These are phyloP conservation scores for Amorphotheca resinae DNA, from an alignment of 495 filamentous ascomycete genomes.

Conservation along the genomic window DNA sequence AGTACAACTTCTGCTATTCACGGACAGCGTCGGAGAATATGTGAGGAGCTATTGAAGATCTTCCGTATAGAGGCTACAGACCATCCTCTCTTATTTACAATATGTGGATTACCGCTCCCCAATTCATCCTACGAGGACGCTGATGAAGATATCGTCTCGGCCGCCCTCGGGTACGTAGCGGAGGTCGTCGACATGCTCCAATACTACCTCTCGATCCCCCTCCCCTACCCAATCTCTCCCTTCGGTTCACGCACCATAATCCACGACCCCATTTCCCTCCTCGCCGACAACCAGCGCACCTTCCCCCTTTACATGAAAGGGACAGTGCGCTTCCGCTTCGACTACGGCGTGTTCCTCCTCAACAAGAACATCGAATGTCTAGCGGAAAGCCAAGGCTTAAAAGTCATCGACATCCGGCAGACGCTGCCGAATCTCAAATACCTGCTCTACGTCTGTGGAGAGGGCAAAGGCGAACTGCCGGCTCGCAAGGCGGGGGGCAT, in stretches of 20 bases:
- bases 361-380: conserved; percentile 90
- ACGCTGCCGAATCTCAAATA: conserved; percentile 91
- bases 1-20: conserved; percentile 49
- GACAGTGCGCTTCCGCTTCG: conserved; percentile 71
- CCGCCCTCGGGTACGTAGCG: conserved; percentile 72
- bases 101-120: conserved; percentile 61
- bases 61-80: conserved; percentile 65
- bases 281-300: conserved; percentile 48
- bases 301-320: conserved; percentile 74
- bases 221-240: conserved; percentile 70
- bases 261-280: conserved; percentile 62
- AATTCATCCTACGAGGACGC: conserved; percentile 55
- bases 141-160: conserved; percentile 58
- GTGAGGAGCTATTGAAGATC: conserved; percentile 63
- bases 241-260: conserved; percentile 64
- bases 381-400: conserved; percentile 57
- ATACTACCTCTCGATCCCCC: conserved; percentile 63
- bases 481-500: conserved; percentile 68
- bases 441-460: conserved; percentile 73
- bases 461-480: conserved; percentile 64
- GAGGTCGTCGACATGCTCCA: conserved; percentile 65
- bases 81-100: conserved; percentile 57
- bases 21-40: conserved; percentile 75
- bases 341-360: conserved; percentile 87
- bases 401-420: conserved; percentile 74